Conservation (phyloP, 768 basidiomycete species). For the Russula sp. region DNA sequence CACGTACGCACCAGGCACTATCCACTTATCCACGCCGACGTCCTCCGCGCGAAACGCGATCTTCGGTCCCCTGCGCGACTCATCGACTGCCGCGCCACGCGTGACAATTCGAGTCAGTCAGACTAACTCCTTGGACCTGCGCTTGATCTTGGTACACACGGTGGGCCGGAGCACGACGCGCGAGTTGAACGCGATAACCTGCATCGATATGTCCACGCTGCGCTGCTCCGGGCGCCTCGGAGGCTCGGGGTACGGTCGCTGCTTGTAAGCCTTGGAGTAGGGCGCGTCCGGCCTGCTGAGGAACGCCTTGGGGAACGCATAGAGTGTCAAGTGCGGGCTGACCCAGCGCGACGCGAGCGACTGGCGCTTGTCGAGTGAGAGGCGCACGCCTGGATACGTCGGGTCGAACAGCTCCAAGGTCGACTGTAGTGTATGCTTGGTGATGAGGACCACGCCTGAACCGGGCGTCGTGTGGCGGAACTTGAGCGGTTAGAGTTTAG, state of each 20-base stretch:
- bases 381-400: conserved; percentile 6
- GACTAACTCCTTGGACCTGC: conserved; percentile 7
- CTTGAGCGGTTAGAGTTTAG: background rate
- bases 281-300: background rate
- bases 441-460: conserved; percentile 5
- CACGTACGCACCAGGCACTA: conserved; percentile 8
- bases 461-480: conserved; percentile 16
- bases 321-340: background rate
- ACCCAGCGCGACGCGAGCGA: conserved; percentile 7
- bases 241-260: background rate
- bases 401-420: conserved; percentile 4
- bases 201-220: conserved; percentile 10
- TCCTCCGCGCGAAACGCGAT: conserved; percentile 10
- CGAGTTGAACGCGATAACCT: background rate
- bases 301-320: conserved; percentile 19
- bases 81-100: conserved; percentile 12
- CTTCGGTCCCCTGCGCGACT: background rate
- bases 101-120: conserved; percentile 5
- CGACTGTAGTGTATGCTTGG: background rate
- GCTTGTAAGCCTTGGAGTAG: background rate
- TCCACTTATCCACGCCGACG: conserved; percentile 17
- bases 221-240: background rate
- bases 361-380: background rate
- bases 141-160: conserved; percentile 10
- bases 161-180: background rate